Evolutionary conservation across 345 rosid species (phyloP).

Genomic region (Populus alba): DNA sequence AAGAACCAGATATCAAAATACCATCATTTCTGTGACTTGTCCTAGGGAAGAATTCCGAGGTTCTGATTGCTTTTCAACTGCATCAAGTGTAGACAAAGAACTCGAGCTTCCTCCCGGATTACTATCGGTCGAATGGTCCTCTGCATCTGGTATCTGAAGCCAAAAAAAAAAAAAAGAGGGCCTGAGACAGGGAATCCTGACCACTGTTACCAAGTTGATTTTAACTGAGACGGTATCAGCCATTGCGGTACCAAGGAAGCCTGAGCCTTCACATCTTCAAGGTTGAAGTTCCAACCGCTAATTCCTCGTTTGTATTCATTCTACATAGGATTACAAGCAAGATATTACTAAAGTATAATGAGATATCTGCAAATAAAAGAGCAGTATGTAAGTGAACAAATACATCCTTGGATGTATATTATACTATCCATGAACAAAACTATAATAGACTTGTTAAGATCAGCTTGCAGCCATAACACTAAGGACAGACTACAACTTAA

Average conservation of each 20-base stretch:
- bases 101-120: constrained; percentile 49
- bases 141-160: constrained; percentile 78
- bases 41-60: constrained; percentile 22
- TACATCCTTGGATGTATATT: neutral
- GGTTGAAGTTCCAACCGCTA: constrained; percentile 96
- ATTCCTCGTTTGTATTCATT: constrained; percentile 97
- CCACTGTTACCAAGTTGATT: neutral
- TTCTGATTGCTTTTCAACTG: constrained; percentile 47
- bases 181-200: neutral
- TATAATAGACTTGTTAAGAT: neutral
- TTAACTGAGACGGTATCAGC: neutral
- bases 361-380: neutral
- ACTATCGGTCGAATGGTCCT: constrained; percentile 54
- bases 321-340: constrained; percentile 38
- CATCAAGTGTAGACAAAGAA: constrained; percentile 49
- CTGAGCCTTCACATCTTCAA: constrained; percentile 96
- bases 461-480: constrained; percentile 1
- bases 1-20: constrained; percentile 24
- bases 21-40: constrained; percentile 38
- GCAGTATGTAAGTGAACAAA: neutral
- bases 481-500: neutral
- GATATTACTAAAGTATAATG: neutral
- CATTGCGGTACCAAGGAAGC: constrained; percentile 76
- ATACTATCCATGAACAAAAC: neutral
- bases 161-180: constrained; percentile 1